Percentiles rank a stretch among this genome's conserved stretches.
These are phyloP conservation scores for Fusarium veterinarium DNA, from an alignment of 2,329 filamentous ascomycete genomes.

Conservation along the genomic window DNA sequence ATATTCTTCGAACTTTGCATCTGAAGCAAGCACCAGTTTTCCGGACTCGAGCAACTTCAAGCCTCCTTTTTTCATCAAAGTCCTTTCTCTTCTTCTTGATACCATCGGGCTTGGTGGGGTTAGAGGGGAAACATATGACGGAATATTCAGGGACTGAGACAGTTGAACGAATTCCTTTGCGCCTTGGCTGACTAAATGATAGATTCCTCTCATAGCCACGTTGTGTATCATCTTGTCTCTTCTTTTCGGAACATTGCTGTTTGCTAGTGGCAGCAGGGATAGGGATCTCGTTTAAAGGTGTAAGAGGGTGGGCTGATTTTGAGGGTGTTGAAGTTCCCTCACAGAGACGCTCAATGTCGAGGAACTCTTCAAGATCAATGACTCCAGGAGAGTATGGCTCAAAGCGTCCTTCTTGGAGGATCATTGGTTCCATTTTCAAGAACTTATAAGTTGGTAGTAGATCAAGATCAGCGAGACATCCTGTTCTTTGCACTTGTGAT, in stretches of 20 bases:
- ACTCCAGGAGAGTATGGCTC: neutral
- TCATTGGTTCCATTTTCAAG: slow-evolving; percentile 4
- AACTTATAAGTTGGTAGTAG: neutral
- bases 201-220: neutral
- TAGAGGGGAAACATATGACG: slow-evolving; percentile 45
- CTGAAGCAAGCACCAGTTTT: slow-evolving; percentile 44
- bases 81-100: slow-evolving; percentile 46
- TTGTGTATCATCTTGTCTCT: slow-evolving; percentile 1
- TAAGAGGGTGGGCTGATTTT: slow-evolving; percentile 16
- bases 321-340: slow-evolving; percentile 23
- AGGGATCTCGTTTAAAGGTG: slow-evolving; percentile 19
- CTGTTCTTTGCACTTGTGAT: slow-evolving; percentile 11
- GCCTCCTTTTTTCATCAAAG: slow-evolving; percentile 42
- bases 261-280: slow-evolving; percentile 16
- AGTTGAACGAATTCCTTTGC: slow-evolving; percentile 11
- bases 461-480: slow-evolving; percentile 9
- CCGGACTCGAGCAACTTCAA: slow-evolving; percentile 44
- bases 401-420: neutral
- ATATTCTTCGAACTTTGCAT: slow-evolving; percentile 44
- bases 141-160: slow-evolving; percentile 35
- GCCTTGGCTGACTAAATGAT: neutral
- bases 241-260: neutral
- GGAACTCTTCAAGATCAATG: slow-evolving; percentile 40
- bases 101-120: slow-evolving; percentile 42
- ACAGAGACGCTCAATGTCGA: slow-evolving; percentile 41